phyloP scores from a whole-genome alignment of 768 basidiomycete genomes.

The Hericium erinaceus region DNA sequence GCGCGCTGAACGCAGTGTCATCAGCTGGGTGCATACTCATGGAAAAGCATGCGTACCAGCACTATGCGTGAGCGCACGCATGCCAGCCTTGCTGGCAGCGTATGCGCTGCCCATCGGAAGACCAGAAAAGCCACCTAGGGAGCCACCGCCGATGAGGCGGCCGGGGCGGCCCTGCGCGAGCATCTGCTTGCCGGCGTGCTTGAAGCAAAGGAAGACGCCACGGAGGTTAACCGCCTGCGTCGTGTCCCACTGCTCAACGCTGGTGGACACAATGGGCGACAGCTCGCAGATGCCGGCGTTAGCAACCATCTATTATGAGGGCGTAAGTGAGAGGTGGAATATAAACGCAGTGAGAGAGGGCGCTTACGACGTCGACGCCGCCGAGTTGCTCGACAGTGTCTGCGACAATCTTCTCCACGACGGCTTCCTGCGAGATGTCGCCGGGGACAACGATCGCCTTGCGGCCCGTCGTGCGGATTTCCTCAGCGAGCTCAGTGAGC shows the following conservation, averaged over 20 bases:
- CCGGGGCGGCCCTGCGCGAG: constrained; percentile 18
- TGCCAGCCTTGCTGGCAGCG: constrained; percentile 23
- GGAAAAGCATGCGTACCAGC: neutral
- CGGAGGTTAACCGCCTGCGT: constrained; percentile 13
- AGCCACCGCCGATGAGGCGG: constrained; percentile 16
- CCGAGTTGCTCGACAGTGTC: neutral
- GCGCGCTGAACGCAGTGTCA: constrained; percentile 5
- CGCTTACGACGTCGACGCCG: neutral
- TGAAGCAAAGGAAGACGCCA: constrained; percentile 16
- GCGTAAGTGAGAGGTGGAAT: neutral
- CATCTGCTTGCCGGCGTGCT: constrained; percentile 17
- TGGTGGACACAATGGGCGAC: neutral
- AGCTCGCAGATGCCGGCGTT: neutral
- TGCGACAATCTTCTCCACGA: neutral
- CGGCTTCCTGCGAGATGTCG: neutral
- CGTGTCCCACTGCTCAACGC: constrained; percentile 15
- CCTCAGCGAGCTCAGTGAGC: neutral
- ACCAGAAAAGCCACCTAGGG: neutral
- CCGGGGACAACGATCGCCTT: neutral
- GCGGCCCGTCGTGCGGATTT: neutral
- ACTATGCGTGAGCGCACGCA: constrained; percentile 22
- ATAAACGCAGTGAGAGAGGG: neutral
- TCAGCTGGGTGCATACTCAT: too few relatives aligned
- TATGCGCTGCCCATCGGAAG: constrained; percentile 16
- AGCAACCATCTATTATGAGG: neutral